phyloP scores from a whole-genome alignment of 1,284 basidiomycete genomes.

The Cutaneotrichosporon cavernicola region DNA sequence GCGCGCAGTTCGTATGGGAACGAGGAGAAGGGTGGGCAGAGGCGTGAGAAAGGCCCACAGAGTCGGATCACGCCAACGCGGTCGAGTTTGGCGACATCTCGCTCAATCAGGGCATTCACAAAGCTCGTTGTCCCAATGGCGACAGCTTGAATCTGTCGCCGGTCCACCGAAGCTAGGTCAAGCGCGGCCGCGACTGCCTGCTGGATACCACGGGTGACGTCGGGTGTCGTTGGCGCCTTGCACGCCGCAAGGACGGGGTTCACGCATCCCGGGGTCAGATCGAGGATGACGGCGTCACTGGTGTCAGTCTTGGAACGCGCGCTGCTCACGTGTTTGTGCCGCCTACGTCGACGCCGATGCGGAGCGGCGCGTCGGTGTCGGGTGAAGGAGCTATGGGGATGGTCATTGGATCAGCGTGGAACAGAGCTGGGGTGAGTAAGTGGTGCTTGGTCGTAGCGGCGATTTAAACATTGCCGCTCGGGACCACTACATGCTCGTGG shows the following conservation, averaged over 20 bases:
- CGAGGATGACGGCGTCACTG: conserved; percentile 60
- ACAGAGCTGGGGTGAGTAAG: too few relatives aligned
- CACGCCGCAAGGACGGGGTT: conserved; percentile 56
- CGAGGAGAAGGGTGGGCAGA: conserved; percentile 35
- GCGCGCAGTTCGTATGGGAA: conserved; percentile 38
- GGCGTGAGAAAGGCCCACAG: conserved; percentile 34
- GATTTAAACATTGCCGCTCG: too few relatives aligned
- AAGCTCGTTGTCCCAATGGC: conserved; percentile 44
- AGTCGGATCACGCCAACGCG: conserved; percentile 43
- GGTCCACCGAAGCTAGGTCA: not conserved
- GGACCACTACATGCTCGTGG: too few relatives aligned
- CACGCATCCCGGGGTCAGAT: conserved; percentile 45
- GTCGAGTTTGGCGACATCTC: conserved; percentile 29
- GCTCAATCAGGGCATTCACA: conserved; percentile 40
- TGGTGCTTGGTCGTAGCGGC: too few relatives aligned
- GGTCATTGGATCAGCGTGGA: too few relatives aligned
- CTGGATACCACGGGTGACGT: conserved; percentile 59
- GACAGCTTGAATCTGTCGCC: conserved; percentile 30
- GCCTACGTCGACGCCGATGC: conserved; percentile 59
- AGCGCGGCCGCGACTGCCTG: conserved; percentile 23
- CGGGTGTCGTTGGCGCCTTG: conserved; percentile 59
- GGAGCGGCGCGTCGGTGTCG: conserved; percentile 14
- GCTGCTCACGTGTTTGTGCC: conserved; percentile 46
- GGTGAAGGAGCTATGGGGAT: not conserved
- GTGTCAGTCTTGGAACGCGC: conserved; percentile 33